Base-by-base conservation (phyloP, 2,329 filamentous ascomycete species). In the Colletotrichum sublineola region DNA sequence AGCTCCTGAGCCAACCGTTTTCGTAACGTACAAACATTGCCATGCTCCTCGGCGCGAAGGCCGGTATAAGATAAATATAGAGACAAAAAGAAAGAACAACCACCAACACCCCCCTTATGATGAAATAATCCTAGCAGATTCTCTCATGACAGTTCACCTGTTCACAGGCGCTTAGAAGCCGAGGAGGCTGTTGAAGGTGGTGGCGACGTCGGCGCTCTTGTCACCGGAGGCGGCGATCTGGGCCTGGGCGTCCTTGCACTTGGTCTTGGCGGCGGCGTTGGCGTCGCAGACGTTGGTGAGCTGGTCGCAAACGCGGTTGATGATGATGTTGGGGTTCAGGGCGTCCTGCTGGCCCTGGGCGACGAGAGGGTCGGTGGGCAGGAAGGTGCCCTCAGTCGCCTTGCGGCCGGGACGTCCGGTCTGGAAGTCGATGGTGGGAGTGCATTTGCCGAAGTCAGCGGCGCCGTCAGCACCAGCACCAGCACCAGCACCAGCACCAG, bases 281-380 rank as follows among this genome's bases (percentile, higher is more conserved):
- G 88, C 88, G n/a, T 82, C 81, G 80, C 89, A 91, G 33, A 88
- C 86, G 78, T 90, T 91, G 73, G 82, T 86, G 68, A 91, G 82
- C 79, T 90, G 87, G 80, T 91, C 87, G 81, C 87, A 89, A 75
- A 91, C 86, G 24, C 87, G 84, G 81, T 89, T 90, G 77, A 87
- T 90, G 82, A 91, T 91, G 82, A 91, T 91, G 81, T 87, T 88
- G 48, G 88, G 89, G 85, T 90, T 90, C 15, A 90, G 80, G 46
- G 88, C 88, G 73, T 90, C 88, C 73, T 85, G 79, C 79, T 90
- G 88, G 56, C 88, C 88, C 77, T 87, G 79, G 75, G 86, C 86
- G 46, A 90, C 85, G 9, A 87, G 77, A 8, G 86, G 79, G 77
- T 91, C 89, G 24, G 82, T 84, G 55, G 89, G 86, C 75, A 89